Evolutionary conservation across 106 monocot genomes (phyloP), one percentile per base, ranked within the genome.

Genomic region (Dendrobium huoshanense): DNA sequence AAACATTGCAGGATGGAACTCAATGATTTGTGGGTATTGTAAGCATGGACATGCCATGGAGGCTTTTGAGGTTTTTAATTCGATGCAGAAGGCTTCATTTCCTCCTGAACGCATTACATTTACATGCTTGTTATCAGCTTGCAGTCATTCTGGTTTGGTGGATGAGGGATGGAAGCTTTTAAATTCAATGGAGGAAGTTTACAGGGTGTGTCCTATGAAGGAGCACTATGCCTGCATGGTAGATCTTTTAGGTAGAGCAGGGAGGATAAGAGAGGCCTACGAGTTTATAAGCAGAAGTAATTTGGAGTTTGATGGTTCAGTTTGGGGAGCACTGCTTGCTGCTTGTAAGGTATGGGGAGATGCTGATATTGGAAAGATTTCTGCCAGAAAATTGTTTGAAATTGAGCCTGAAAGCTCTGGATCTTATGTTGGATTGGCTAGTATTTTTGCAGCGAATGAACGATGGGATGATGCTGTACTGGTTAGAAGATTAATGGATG

Each of bases 211-310:
- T 0, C 42, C 81, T 20, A 6, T 72, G 17, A 48, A 76, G 3
- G 90, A 90, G 77, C 90, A 90, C 41, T 83, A 79, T 56, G 29
- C 77, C 37, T 90, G 85, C 51, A 76, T 90, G 51, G 85, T 87
- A 45, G 90, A 90, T 68, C 19, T 87, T 24, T 72, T 90, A 29
- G 84, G 87, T 1, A 82, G 90, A 24, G 82, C 84, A 2, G 83
- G 87, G 25, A 78, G 74, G 78, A 48, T 85, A 37, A 25, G 65
- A 4, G 78, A 83, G 54, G 90, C 90, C 9, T 85, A 82, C 16
- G 78, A 83, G 15, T 82, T 85, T 20, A 85, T 87, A 33, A 41
- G 4, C 29, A 44, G 19, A 29, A 44, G 54, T 54, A 20, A 49
- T 2, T 5, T n/a, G 5, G 72, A 81, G 33, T 49, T 17, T n/a